Evolutionary conservation across 2,329 filamentous ascomycete genomes (phyloP), one percentile per base, ranked within the genome.

Genomic region (Botrytis squamosa): DNA sequence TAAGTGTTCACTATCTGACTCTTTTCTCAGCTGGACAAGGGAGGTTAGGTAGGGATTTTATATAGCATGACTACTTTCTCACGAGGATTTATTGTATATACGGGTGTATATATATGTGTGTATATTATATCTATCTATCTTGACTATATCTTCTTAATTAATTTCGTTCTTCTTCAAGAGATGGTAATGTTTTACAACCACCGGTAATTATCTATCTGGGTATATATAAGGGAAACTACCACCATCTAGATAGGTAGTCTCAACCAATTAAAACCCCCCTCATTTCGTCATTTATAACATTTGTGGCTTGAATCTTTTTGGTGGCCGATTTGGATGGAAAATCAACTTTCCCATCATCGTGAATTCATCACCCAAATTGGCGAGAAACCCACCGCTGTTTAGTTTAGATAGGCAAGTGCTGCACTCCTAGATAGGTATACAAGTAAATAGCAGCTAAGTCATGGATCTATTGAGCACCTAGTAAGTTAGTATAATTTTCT

Each of bases 341-440:
- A n/a, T n/a, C 68, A 62, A 70, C 52, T n/a, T 71, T 62, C 44
- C 29, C 55, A 70, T 63, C 59, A 52, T 68, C 70, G 59, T 67
- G n/a, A 69, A 67, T 49, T 16, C 49, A 63, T n/a, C 36, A 66
- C 60, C 71, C 78, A 71, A n/a, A 78, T 76, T 73, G 72, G 44
- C 4, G 49, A 40, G 22, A 40, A 67, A 55, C 25, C 46, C 46
- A 67, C 42, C 36, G 7, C 9, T 14, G 36, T 33, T 22, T 29
- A 2, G 1, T 42, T 33, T 29, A 40, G 38, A 44, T 9, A 42
- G 62, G 25, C 25, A 63, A 63, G 36, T n/a, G 38, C 36, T 38
- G 38, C 16, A 42, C 25, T 38, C 40, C 49, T 52, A 52, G 46
- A 25, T 20, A 20, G 16, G 16, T 59, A 12, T 6, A 2, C 18